phyloP scores from a whole-genome alignment of 306 rosid genomes.

The Fragaria iinumae region DNA sequence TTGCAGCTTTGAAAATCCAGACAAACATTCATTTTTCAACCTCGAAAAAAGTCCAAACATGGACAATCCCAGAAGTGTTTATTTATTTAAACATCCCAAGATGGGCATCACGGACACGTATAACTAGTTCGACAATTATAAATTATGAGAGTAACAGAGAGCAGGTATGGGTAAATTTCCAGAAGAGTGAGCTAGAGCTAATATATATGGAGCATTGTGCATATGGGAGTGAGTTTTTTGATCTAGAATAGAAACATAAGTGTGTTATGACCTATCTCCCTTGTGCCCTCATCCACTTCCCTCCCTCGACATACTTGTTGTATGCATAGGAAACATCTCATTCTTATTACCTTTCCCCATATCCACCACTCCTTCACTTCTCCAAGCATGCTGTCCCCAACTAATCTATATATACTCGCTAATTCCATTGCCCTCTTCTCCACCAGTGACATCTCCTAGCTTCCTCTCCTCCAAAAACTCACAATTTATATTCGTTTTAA shows the following conservation, averaged over 20 bases:
- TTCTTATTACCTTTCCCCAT: constrained; percentile 59
- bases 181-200: neutral
- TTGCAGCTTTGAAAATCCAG: neutral
- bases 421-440: constrained; percentile 34
- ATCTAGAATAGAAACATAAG: constrained; percentile 57
- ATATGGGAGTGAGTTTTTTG: constrained; percentile 29
- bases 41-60: constrained; percentile 12
- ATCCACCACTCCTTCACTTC: constrained; percentile 46
- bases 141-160: constrained; percentile 4
- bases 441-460: constrained; percentile 10
- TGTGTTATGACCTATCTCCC: constrained; percentile 44
- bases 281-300: constrained; percentile 56
- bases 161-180: constrained; percentile 35
- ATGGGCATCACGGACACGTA: constrained; percentile 18
- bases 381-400: constrained; percentile 63
- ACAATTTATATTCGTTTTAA: neutral
- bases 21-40: constrained; percentile 27
- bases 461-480: constrained; percentile 21
- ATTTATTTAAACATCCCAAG: constrained; percentile 10
- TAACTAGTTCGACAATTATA: neutral
- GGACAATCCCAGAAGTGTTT: constrained; percentile 35
- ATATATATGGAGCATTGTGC: constrained; percentile 46
- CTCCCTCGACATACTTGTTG: constrained; percentile 62
- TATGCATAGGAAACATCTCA: constrained; percentile 66
- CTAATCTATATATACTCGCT: constrained; percentile 43